Percentiles rank a stretch among this genome's conserved stretches.
phyloP scores from a whole-genome alignment of 2,329 filamentous ascomycete species.

The Neopestalotiopsis sp. region DNA sequence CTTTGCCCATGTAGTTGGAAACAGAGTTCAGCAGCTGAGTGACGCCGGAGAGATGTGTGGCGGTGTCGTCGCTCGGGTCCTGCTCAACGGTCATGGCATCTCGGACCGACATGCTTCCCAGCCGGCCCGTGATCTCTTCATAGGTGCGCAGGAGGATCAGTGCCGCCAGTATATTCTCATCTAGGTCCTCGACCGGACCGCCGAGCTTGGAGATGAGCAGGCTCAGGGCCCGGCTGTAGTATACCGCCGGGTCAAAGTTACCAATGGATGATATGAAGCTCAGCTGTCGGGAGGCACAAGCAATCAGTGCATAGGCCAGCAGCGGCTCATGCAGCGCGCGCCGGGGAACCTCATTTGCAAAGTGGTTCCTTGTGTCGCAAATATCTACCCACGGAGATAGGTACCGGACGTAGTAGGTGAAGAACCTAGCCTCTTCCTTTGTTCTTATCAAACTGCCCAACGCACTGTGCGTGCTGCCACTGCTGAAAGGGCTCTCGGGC shows the following conservation, averaged over 20 bases:
- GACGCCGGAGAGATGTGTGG: conserved; percentile 34
- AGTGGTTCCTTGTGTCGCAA: conserved; percentile 15
- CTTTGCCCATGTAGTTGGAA: conserved; percentile 32
- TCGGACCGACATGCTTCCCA: conserved; percentile 2
- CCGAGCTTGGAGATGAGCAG: conserved; percentile 16
- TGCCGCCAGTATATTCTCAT: conserved; percentile 19
- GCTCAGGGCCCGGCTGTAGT: conserved; percentile 15
- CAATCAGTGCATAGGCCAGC: conserved; percentile 16
- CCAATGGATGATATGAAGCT: conserved; percentile 14
- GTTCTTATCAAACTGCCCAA: background rate
- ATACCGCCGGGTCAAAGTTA: conserved; percentile 10
- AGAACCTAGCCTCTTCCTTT: conserved; percentile 15
- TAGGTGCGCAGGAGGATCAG: conserved; percentile 17
- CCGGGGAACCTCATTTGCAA: conserved; percentile 17
- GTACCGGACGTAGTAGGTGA: conserved; percentile 14
- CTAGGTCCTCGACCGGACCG: conserved; percentile 17
- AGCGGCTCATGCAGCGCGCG: conserved; percentile 13
- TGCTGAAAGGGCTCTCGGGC: background rate
- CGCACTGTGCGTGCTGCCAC: background rate
- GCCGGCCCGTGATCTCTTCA: conserved; percentile 16
- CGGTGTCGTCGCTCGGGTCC: conserved; percentile 27
- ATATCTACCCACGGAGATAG: conserved; percentile 19
- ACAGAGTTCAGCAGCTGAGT: conserved; percentile 33
- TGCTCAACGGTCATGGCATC: conserved; percentile 6
- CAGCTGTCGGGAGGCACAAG: conserved; percentile 13